These are phyloP conservation scores for Podaxis sp. DNA, from an alignment of 768 basidiomycete species.

Conservation along the genomic window DNA sequence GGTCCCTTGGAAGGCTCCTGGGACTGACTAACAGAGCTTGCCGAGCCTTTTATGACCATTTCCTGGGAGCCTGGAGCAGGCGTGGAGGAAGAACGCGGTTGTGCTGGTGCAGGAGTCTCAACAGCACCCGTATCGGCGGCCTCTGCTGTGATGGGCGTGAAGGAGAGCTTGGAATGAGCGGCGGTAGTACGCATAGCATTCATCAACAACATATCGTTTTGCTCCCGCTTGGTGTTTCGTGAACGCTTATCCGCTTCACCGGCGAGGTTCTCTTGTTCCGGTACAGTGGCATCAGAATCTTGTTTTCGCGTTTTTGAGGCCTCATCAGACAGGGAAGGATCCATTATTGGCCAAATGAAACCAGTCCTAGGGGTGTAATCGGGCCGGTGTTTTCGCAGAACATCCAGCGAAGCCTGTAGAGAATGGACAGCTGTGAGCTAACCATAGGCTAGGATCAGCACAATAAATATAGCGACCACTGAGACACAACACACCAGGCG, in stretches of 20 bases:
- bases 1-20: constrained; percentile 51
- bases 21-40: constrained; percentile 26
- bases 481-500: constrained; percentile 56
- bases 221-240: constrained; percentile 50
- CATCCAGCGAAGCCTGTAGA: constrained; percentile 75
- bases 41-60: constrained; percentile 32
- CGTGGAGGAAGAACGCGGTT: constrained; percentile 37
- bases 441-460: constrained; percentile 4
- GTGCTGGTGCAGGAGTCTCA: constrained; percentile 33
- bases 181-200: constrained; percentile 84
- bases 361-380: constrained; percentile 83
- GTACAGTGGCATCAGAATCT: constrained; percentile 12
- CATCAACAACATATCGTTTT: constrained; percentile 67
- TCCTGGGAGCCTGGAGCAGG: constrained; percentile 39
- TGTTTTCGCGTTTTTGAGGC: constrained; percentile 15
- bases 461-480: constrained; percentile 5
- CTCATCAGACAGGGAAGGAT: constrained; percentile 39
- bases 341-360: constrained; percentile 82
- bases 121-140: constrained; percentile 25
- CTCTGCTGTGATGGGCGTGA: constrained; percentile 39
- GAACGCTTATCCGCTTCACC: constrained; percentile 21
- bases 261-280: constrained; percentile 13
- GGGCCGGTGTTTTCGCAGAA: constrained; percentile 71
- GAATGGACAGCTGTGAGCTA: constrained; percentile 71
- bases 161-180: constrained; percentile 58